Base-by-base conservation (phyloP, 495 filamentous ascomycete species). In the Sordaria brevicollis region DNA sequence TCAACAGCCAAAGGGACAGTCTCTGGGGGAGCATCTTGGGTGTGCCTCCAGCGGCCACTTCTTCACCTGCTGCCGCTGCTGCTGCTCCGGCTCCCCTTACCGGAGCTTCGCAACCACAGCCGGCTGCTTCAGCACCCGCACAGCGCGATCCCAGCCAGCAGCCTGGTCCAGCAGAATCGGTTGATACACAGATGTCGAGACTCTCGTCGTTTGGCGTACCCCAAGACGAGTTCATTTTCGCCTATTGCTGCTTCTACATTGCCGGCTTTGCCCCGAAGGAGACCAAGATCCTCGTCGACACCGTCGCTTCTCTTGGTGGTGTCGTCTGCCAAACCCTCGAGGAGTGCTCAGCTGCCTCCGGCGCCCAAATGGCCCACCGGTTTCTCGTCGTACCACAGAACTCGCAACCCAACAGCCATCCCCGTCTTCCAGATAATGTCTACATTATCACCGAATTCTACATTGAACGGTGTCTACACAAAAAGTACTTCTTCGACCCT, bases 11-110 rank as follows among this genome's bases (percentile, higher is more conserved):
- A 73, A 93, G 89, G 74, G 87, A 92, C 73, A 87, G 87, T 38
- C 85, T 98, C 1, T 98, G 94, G 95, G 89, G 89, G 13, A 92
- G 95, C 71, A 96, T 99, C 71, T 86, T 96, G 11, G 89, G 78
- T 10, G 75, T 76, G 7, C 70, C 67, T 0, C 49, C 49, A 0
- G 49, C 49, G 10, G 68, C 73, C 21, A 41, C 68, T 1, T 54
- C 70, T 15, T 69, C 70, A 68, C 66, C 76, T 69, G 11, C 54
- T 21, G 10, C 69, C 36, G 25, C 71, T 11, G 36, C 31, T 29
- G 15, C 43, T 13, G 10, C 66, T 10, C 54, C 54, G 36, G 33
- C 69, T 8, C 39, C 21, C n/a, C 10, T 72, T 35, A 8, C 25
- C 49, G 25, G 13, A 62, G 49, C 13, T 31, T 57, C 49, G 5